Evolutionary conservation across 371 early-diverging fungal species (phyloP), one percentile per base, ranked within the genome.

Genomic region (Mortierella polycephala): DNA sequence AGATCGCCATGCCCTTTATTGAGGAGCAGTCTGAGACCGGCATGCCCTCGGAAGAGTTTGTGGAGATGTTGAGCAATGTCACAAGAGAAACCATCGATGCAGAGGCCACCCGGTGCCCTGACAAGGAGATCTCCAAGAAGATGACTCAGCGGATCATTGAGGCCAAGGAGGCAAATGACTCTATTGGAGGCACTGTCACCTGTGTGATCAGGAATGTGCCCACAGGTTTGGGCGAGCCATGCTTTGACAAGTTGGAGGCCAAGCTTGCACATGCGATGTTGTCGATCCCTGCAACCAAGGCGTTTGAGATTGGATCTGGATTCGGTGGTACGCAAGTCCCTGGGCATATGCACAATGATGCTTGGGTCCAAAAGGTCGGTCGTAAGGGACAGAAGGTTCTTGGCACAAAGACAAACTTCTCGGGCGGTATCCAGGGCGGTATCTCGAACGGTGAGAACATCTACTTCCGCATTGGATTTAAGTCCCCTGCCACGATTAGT

Each of bases 201-300:
- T 98, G 99, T 82, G 96, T 98, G 42, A 95, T 98, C 80, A 90
- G 99, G 57, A 94, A 95, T 66, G 90, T 92, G 40, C 99, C 99
- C 13, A 75, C 88, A 14, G 99, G 99, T n/a, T 85, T 98, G 60
- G 99, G 99, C 58, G 99, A 98, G 81, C 99, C 99, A 10, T 94
- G 96, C 83, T 98, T 98, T 75, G 99, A 98, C 83, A 98, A 98
- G 81, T 85, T 98, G 42, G 98, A 98, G 81, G 98, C 99, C n/a
- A 82, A 91, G 66, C 85, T 98, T 58, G 99, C 98, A 9, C 98
- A 98, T 73, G 99, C 98, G n/a, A 98, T 98, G 99, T 84, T 98
- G 62, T 96, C 97, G 30, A 97, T 98, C 61, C 99, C 99, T 18
- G 97, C 99, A 10, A 98, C 98, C 14, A 98, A 98, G 81, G 96